Percentiles rank a stretch among this genome's conserved stretches.
Evolutionary conservation across 2,329 filamentous ascomycete species (phyloP).

Genomic region (Neobulgaria alba): DNA sequence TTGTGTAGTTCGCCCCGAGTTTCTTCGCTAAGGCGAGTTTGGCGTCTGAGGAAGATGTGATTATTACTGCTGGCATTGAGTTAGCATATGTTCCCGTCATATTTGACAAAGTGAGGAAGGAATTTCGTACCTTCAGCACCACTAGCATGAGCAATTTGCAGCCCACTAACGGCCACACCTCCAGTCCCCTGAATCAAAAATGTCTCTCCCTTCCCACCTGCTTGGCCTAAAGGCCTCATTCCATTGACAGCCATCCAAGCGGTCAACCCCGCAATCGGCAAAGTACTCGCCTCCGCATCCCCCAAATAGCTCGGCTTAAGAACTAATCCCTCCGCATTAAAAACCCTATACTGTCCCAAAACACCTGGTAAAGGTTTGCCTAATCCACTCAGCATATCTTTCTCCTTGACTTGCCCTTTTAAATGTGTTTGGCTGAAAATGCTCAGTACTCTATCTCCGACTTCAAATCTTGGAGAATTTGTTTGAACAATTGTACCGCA

Average conservation of each 20-base stretch:
- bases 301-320: slow-evolving; percentile 37
- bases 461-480: slow-evolving; percentile 21
- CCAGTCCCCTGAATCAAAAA: slow-evolving; percentile 45
- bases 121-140: slow-evolving; percentile 35
- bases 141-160: slow-evolving; percentile 45
- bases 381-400: slow-evolving; percentile 6
- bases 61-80: slow-evolving; percentile 40
- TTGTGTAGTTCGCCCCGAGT: slow-evolving; percentile 42
- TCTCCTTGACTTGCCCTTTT: slow-evolving; percentile 11
- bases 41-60: slow-evolving; percentile 45
- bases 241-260: slow-evolving; percentile 42
- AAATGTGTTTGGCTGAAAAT: slow-evolving; percentile 20
- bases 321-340: slow-evolving; percentile 31
- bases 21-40: slow-evolving; percentile 40
- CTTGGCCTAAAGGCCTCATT: slow-evolving; percentile 31
- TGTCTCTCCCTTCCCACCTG: slow-evolving; percentile 31
- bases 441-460: slow-evolving; percentile 30
- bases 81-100: no score
- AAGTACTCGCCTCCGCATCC: slow-evolving; percentile 38
- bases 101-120: slow-evolving; percentile 31
- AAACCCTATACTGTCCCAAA: slow-evolving; percentile 34
- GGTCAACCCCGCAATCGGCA: no score
- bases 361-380: slow-evolving; percentile 32
- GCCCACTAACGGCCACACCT: slow-evolving; percentile 41
- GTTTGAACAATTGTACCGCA: slow-evolving; percentile 30